Evolutionary conservation across 805 yeast species (phyloP), one percentile per base, ranked within the genome.

Genomic region (Yarrowia yakushimensis): DNA sequence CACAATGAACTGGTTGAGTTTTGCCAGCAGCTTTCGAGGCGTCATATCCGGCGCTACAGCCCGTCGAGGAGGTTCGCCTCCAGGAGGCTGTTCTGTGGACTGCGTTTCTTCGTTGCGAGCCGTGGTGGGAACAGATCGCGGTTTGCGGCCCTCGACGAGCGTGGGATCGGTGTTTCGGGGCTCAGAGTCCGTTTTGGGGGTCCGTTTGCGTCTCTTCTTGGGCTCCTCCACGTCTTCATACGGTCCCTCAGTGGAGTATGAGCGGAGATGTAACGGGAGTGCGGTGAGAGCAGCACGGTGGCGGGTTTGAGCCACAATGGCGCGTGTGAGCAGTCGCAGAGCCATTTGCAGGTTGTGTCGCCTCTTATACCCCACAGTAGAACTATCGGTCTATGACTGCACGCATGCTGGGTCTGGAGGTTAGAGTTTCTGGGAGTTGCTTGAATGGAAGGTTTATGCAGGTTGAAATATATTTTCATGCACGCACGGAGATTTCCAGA

Each of bases 1-100:
- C 23, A 84, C 74, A 17, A 84, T 81, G 66, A 78, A 83, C 48
- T 75, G 75, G 67, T 83, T 86, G 15, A 83, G 70, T 65, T 73
- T 77, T 3, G 68, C 67, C 67, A 81, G 80, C 62, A 83, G 68
- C 41, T 71, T 71, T 54, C 74, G 76, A 1, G 86, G 86, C 0
- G 83, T 74, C 1, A 71, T 69, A 59, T 62, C 64, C 0, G 54
- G 42, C n/a, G 50, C 41, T 9, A 27, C 63, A 8, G 33, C 18
- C 63, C 43, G 45, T 50, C 27, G 66, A 9, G 55, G 59, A 18
- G 59, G 43, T 7, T 31, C 41, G 4, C 55, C 39, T 28, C 52
- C 52, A 20, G 55, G 23, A 17, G 54, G 22, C 5, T n/a, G n/a
- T n/a, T 17, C 36, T 3, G 25, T 20, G 10, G 31, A 20, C 39